Base-by-base conservation (phyloP, 768 basidiomycete species). In the Mycena sanguinolenta region DNA sequence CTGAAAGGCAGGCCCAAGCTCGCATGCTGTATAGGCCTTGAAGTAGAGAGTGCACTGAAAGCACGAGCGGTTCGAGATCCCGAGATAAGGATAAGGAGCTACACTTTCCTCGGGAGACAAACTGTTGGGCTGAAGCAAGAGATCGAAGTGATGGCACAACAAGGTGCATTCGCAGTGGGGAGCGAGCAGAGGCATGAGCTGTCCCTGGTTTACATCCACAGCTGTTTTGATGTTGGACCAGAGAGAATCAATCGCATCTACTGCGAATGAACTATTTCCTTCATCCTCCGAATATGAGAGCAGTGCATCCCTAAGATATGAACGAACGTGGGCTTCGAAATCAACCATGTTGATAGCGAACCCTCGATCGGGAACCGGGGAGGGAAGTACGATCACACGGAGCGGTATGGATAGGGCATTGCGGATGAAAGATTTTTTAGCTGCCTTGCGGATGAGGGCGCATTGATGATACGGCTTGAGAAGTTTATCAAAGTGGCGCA, bases 31-130 rank as follows among this genome's bases (percentile, higher is more conserved):
- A 39, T 67, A 67, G 36, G 66, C 66, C 42, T 67, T 36, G 58
- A 67, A 67, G 50, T 67, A 67, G 23, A 67, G 52, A 25, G 66
- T 16, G 58, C 66, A 67, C 49, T 67, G 58, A 50, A 67, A 67
- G 52, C 66, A 67, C 58, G 52, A 67, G 58, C 54, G 50, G 50
- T 62, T 38, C 39, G 67, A 68, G 60, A 68, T 42, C 30, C 67
- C 67, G 25, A 68, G 36, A 27, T 62, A 68, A 25, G 67, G 67
- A 62, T 62, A 68, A 30, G 58, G 66, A 12, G 60, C 49, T 42
- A 23, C 46, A 27, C 38, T 28, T 49, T 60, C 36, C 42, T n/a
- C n/a, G n/a, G 53, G 67, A 62, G 67, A 46, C 17, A 58, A 38
- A 36, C 49, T 49, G 30, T 44, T 58, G 25, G 58, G 55, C 38